A percentile compares a stretch with the other conserved stretches of the same genome.
These are phyloP conservation scores for Pulveroboletus sp. DNA, from an alignment of 768 basidiomycete species.

Conservation along the genomic window DNA sequence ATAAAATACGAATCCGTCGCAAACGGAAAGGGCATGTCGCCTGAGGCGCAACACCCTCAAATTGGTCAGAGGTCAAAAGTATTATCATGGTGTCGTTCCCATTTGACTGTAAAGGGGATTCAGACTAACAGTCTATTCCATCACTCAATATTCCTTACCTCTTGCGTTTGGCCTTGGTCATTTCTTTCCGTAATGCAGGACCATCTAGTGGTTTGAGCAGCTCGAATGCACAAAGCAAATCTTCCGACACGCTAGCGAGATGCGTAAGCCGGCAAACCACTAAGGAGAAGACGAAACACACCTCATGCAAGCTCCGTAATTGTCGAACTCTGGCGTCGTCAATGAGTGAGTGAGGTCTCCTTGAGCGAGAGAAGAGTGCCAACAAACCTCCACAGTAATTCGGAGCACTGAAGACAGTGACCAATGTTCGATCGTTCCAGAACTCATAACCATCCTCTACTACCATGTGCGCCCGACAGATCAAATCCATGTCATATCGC, in stretches of 20 bases:
- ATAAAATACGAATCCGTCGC: conserved; percentile 15
- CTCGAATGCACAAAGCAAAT: conserved; percentile 95
- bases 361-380: not conserved
- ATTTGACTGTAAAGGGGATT: conserved; percentile 24
- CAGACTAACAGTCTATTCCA: not conserved
- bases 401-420: conserved; percentile 98
- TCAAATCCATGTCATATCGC: conserved; percentile 97
- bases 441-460: conserved; percentile 99
- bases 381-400: conserved; percentile 91
- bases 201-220: conserved; percentile 93
- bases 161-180: conserved; percentile 98
- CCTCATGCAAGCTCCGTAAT: conserved; percentile 96
- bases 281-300: conserved; percentile 28
- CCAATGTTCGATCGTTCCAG: conserved; percentile 97
- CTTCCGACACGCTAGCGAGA: conserved; percentile 79
- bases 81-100: conserved; percentile 30
- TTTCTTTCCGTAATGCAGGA: conserved; percentile 92
- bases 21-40: conserved; percentile 6
- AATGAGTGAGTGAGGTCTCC: conserved; percentile 14
- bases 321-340: conserved; percentile 71
- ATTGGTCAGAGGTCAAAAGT: not conserved
- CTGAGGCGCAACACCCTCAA: conserved; percentile 7
- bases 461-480: conserved; percentile 99
- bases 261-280: conserved; percentile 7
- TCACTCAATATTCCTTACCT: conserved; percentile 45